phyloP scores from a whole-genome alignment of 768 basidiomycete genomes.

The Xerocomellus intermedius region DNA sequence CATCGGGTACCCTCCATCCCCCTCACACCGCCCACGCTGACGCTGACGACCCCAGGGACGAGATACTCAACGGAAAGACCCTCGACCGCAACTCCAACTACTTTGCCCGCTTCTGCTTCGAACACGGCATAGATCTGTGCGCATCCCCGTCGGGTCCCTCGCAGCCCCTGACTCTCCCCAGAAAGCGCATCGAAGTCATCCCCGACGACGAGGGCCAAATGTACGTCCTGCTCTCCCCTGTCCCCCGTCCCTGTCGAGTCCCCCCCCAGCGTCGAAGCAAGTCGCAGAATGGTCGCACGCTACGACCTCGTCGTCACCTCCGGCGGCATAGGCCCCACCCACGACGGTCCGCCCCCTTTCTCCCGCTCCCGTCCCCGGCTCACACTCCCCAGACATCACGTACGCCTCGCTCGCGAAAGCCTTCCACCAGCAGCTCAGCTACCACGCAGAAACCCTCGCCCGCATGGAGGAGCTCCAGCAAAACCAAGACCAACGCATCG shows the following conservation, averaged over 20 bases:
- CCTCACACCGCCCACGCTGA: neutral
- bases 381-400: constrained; percentile 68
- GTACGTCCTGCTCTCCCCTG: constrained; percentile 26
- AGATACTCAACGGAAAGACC: constrained; percentile 91
- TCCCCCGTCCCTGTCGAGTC: neutral
- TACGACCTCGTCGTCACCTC: constrained; percentile 92
- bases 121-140: constrained; percentile 80
- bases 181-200: constrained; percentile 88
- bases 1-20: constrained; percentile 54
- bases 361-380: neutral
- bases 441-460: constrained; percentile 74
- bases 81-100: constrained; percentile 80
- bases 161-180: constrained; percentile 26
- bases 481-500: constrained; percentile 70
- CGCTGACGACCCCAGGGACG: constrained; percentile 62
- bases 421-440: constrained; percentile 65
- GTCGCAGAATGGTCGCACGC: constrained; percentile 69
- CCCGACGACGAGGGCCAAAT: constrained; percentile 90
- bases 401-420: constrained; percentile 86
- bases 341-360: constrained; percentile 60
- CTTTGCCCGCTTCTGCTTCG: constrained; percentile 87
- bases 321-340: constrained; percentile 90
- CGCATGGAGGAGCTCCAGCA: constrained; percentile 72
- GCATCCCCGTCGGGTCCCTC: constrained; percentile 1
- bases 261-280: constrained; percentile 75